Percentiles rank a stretch among this genome's conserved stretches.
phyloP scores from a whole-genome alignment of 805 yeast species.

The Dipodascus albidus region DNA sequence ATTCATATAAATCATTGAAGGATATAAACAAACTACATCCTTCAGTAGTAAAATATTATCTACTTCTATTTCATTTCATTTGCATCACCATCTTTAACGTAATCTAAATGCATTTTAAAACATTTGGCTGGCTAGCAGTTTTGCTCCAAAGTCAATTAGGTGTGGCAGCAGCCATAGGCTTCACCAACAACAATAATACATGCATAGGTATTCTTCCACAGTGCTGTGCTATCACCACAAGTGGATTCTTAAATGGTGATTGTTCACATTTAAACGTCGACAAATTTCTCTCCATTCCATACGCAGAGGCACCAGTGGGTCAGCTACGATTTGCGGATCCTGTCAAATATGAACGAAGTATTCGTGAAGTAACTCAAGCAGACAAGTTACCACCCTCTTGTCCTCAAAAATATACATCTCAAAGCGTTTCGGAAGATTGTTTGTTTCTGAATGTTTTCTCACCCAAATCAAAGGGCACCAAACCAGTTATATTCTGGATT shows the following conservation, averaged over 20 bases:
- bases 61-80: background rate
- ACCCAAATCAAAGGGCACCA: constrained; percentile 11
- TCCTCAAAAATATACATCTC: constrained; percentile 11
- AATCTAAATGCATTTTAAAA: background rate
- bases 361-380: constrained; percentile 11
- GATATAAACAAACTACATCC: background rate
- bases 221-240: background rate
- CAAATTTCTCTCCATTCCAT: constrained; percentile 15
- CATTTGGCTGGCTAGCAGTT: background rate
- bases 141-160: background rate
- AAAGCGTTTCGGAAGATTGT: constrained; percentile 21
- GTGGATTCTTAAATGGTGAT: background rate
- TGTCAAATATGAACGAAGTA: constrained; percentile 12
- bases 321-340: constrained; percentile 20
- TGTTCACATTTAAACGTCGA: background rate
- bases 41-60: background rate
- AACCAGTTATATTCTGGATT: constrained; percentile 25
- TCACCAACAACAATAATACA: background rate
- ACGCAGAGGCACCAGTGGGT: constrained; percentile 23
- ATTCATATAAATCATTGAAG: background rate
- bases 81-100: background rate
- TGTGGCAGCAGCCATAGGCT: background rate
- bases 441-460: constrained; percentile 21
- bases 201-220: background rate
- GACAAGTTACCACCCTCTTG: constrained; percentile 21